A percentile compares a stretch with the other conserved stretches of the same genome.
phyloP scores from a whole-genome alignment of 2,329 filamentous ascomycete genomes.

The Blastomyces silverae region DNA sequence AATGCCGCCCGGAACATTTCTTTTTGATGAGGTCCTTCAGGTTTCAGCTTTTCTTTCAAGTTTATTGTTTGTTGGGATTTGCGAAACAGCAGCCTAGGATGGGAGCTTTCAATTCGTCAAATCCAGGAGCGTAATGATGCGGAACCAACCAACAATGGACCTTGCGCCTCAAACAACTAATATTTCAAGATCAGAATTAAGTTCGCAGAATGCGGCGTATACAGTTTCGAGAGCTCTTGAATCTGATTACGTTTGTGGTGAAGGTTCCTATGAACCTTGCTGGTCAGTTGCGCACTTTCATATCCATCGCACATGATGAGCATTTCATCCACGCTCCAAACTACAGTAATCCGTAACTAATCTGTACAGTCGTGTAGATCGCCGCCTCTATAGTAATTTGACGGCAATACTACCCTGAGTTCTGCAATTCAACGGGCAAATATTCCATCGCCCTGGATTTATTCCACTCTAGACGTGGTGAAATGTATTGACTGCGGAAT shows the following conservation, averaged over 20 bases:
- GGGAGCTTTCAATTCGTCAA: not conserved
- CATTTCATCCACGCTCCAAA: too few species aligned
- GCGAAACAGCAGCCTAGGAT: not conserved
- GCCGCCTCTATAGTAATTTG: too few species aligned
- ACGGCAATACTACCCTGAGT: too few species aligned
- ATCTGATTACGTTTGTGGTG: too few species aligned
- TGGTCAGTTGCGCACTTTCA: too few species aligned
- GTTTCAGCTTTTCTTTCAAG: conserved; percentile 5
- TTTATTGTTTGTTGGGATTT: not conserved
- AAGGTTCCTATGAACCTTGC: too few species aligned
- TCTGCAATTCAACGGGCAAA: too few species aligned
- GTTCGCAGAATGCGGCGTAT: not conserved
- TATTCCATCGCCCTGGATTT: conserved; percentile 13
- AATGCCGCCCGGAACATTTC: not conserved
- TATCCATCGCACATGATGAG: too few species aligned
- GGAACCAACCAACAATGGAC: not conserved
- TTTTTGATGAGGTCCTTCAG: not conserved
- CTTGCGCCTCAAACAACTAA: not conserved
- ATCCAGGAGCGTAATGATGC: not conserved
- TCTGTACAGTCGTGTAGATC: too few species aligned
- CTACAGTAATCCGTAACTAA: too few species aligned
- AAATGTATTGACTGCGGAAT: conserved; percentile 22
- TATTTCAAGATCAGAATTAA: not conserved
- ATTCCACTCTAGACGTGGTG: conserved; percentile 23
- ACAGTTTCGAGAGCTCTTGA: not conserved